A percentile compares a stretch with the other conserved stretches of the same genome.
Conservation (phyloP, 257 asterid genomes). For the Perilla frutescens region DNA sequence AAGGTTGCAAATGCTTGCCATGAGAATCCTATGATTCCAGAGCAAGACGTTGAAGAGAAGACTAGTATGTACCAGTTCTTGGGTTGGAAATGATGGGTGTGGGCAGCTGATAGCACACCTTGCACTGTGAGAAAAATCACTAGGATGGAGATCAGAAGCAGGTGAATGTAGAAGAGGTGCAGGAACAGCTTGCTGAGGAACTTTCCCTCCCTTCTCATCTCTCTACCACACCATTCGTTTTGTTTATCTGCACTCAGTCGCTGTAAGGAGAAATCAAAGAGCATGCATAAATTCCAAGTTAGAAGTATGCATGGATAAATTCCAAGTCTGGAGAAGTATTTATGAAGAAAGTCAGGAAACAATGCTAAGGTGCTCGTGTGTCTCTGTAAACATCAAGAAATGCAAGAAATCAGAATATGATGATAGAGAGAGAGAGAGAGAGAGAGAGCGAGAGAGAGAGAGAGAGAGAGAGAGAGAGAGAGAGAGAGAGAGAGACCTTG, state of each 20-base stretch:
- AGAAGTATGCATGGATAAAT: not conserved
- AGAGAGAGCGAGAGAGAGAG: slow-evolving; percentile 34
- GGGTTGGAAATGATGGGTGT: slow-evolving; percentile 37
- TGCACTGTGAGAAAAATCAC: slow-evolving; percentile 47
- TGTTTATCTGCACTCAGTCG: slow-evolving; percentile 37
- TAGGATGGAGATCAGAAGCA: slow-evolving; percentile 42
- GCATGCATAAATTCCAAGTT: not conserved
- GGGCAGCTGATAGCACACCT: slow-evolving; percentile 38
- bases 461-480: slow-evolving; percentile 24
- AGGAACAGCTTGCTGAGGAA: slow-evolving; percentile 42
- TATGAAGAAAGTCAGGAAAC: slow-evolving; percentile 24
- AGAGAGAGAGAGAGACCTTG: slow-evolving; percentile 39
- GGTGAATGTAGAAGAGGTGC: slow-evolving; percentile 48
- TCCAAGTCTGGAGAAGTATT: not conserved
- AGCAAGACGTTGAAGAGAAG: slow-evolving; percentile 53
- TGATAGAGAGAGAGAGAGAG: slow-evolving; percentile 35
- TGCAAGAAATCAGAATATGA: slow-evolving; percentile 7
- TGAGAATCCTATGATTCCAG: slow-evolving; percentile 49
- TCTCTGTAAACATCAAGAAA: slow-evolving; percentile 20
- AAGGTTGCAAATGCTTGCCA: slow-evolving; percentile 49
- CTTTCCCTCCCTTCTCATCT: slow-evolving; percentile 47
- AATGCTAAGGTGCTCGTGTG: not conserved
- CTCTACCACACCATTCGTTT: slow-evolving; percentile 1
- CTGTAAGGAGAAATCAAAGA: not conserved
- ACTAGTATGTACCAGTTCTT: slow-evolving; percentile 50